phyloP scores from a whole-genome alignment of 768 basidiomycete genomes.

The Peribolospora baueri region DNA sequence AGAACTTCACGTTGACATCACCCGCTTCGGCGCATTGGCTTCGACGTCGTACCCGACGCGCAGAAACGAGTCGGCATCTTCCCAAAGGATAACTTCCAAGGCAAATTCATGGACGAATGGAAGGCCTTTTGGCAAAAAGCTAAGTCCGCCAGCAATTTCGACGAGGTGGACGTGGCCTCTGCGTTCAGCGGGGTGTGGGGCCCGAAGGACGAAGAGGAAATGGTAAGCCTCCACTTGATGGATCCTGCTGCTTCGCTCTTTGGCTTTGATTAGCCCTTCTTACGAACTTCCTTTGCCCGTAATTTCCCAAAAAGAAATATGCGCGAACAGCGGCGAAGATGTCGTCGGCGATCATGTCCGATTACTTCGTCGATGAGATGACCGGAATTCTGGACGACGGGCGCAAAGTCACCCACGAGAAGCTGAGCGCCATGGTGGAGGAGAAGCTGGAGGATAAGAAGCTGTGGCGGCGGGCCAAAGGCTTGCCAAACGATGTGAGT shows the following conservation, averaged over 20 bases:
- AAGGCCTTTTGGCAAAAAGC: slow-evolving; percentile 16
- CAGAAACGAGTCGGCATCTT: slow-evolving; percentile 34
- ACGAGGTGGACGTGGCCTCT: slow-evolving; percentile 50
- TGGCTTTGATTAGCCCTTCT: background rate
- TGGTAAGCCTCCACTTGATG: slow-evolving; percentile 30
- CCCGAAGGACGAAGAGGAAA: slow-evolving; percentile 72
- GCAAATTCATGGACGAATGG: slow-evolving; percentile 77
- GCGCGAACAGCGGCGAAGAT: slow-evolving; percentile 36
- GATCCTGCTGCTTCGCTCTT: background rate
- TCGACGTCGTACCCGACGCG: background rate
- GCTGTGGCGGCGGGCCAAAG: slow-evolving; percentile 52
- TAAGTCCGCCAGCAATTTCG: slow-evolving; percentile 33
- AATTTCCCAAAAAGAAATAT: too few relatives aligned
- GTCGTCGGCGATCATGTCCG: slow-evolving; percentile 56
- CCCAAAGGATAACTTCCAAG: slow-evolving; percentile 56
- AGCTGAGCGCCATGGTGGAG: slow-evolving; percentile 65
- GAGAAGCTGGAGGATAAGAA: slow-evolving; percentile 78
- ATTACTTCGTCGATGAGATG: slow-evolving; percentile 57
- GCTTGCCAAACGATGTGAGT: slow-evolving; percentile 41
- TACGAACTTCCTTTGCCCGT: background rate
- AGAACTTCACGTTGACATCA: background rate
- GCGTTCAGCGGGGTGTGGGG: slow-evolving; percentile 57
- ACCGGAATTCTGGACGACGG: slow-evolving; percentile 79
- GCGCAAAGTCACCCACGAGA: slow-evolving; percentile 68
- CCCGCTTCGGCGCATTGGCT: background rate